Base-by-base conservation (phyloP, 1,139 yeast genomes). In the Martiniozyma asiatica region DNA sequence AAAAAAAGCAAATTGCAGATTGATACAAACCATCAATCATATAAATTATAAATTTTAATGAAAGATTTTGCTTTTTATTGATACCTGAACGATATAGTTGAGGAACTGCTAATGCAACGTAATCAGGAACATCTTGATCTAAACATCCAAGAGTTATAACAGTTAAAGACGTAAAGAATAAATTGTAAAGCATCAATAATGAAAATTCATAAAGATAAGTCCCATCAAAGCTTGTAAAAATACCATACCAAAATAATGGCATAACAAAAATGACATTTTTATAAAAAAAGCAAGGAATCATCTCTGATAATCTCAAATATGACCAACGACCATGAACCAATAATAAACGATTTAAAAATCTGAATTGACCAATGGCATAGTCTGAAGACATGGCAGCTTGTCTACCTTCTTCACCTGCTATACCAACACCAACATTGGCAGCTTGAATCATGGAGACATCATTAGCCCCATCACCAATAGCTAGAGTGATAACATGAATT, bases 381-480 rank as follows among this genome's bases (percentile, higher is more conserved):
- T 72, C 79, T 1, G 77, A 66, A 2, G 76, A 68, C 78, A 72
- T 72, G 8, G 67, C 78, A 1, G 78, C 78, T 47, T 71, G 78
- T 42, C 78, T 54, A 40, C 79, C 79, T 53, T 72, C 79, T 51
- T 71, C 77, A 38, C 79, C 79, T 4, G 77, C 79, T 42, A 72
- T 72, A 42, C 79, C 79, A 27, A 72, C 68, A 33, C 79, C 79
- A 27, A 72, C 68, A 48, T 72, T 66, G 4, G 79, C 75, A 8
- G 76, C 68, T 50, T 72, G 79, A 40, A 72, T 72, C 79, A 72
- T 72, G 7, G 79, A 75, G 29, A 72, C 79, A 50, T 72, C 79
- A 46, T 72, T 72, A 14, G 79, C 76, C 38, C 79, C 79, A 51
- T 72, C 79, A 23, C 79, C 79, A 43, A 72, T 68, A 1, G 78